Base-by-base conservation (phyloP, 2,329 filamentous ascomycete genomes). In the Diaporthe capsici region DNA sequence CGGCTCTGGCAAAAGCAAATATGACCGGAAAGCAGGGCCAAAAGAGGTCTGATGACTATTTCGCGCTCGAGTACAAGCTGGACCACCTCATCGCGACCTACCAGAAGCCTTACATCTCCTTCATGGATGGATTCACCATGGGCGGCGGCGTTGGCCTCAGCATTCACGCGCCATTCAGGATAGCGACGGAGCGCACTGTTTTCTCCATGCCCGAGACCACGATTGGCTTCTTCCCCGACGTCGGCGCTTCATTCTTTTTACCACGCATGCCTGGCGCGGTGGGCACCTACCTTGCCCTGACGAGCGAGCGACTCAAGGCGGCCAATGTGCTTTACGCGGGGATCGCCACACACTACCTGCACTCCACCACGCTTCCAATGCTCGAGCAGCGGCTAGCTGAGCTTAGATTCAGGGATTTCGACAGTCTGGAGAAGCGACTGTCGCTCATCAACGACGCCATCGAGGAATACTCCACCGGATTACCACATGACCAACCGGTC, bases 121-220 rank as follows among this genome's bases (percentile, higher is more conserved):
- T 98, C 82, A 97, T 99, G 93, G 97, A 99, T 82, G 97, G 97
- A 76, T 94, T 98, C 84, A 99, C 97, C 71, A 99, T 99, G 97
- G 97, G 97, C 74, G 97, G 97, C 74, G 97, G 97, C 79, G 97
- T 98, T 72, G 97, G 97, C 9, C 90, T 99, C 74, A 97, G 94
- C 84, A 91, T 98, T 71, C 97, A 99, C 85, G 96, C 97, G 3
- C 97, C 97, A 4, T 96, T 99, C 89, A 91, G 97, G 76, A 98
- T 99, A 82, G 97, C 97, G 51, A 99, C 97, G 3, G 97, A 99
- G 86, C 94, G 93, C 82, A 99, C 97, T 8, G 86, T 98, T 65
- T 98, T 99, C 81, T 96, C 97, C 80, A 99, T 99, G 97, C 97
- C 97, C 42, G 97, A 99, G 87, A 99, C 97, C 5, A 98, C 92